These are phyloP conservation scores for Cucurbita maxima DNA, from an alignment of 306 rosid species.

Conservation along the genomic window DNA sequence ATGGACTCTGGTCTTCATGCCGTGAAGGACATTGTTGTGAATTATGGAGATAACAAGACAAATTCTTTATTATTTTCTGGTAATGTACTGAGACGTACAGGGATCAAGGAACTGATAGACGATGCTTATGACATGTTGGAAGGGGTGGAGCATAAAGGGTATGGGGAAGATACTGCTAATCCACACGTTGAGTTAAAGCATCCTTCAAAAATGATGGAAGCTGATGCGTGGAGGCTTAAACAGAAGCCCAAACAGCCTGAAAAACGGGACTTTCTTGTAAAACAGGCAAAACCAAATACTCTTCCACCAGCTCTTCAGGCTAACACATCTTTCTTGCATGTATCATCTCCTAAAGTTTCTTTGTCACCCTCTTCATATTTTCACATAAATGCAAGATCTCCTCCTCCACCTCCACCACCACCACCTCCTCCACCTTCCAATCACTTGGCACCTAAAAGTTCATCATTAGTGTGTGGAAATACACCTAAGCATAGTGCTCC, in stretches of 20 bases:
- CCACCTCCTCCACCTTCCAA: constrained; percentile 30
- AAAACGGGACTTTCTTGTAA: constrained; percentile 34
- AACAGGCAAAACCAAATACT: constrained; percentile 60
- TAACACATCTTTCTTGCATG: not conserved
- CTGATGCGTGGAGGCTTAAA: constrained; percentile 41
- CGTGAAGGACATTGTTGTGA: constrained; percentile 84
- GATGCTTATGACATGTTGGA: constrained; percentile 25
- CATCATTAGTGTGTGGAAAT: not conserved
- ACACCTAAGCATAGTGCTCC: constrained; percentile 1
- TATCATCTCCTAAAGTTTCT: not conserved
- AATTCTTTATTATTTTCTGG: constrained; percentile 19
- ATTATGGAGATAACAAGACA: constrained; percentile 55
- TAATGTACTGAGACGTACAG: constrained; percentile 28
- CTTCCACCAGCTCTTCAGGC: constrained; percentile 3
- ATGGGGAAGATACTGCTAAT: constrained; percentile 31
- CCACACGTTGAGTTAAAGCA: constrained; percentile 32
- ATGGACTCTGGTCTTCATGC: constrained; percentile 36
- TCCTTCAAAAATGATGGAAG: constrained; percentile 18
- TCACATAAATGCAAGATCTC: constrained; percentile 7
- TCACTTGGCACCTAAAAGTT: constrained; percentile 9
- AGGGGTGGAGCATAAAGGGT: constrained; percentile 24
- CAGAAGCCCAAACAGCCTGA: constrained; percentile 59
- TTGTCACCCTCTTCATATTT: not conserved
- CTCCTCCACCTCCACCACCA: constrained; percentile 30
- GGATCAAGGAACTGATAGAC: constrained; percentile 38